Base-by-base conservation (phyloP, 2,329 filamentous ascomycete species). In the Nakataea oryzae region DNA sequence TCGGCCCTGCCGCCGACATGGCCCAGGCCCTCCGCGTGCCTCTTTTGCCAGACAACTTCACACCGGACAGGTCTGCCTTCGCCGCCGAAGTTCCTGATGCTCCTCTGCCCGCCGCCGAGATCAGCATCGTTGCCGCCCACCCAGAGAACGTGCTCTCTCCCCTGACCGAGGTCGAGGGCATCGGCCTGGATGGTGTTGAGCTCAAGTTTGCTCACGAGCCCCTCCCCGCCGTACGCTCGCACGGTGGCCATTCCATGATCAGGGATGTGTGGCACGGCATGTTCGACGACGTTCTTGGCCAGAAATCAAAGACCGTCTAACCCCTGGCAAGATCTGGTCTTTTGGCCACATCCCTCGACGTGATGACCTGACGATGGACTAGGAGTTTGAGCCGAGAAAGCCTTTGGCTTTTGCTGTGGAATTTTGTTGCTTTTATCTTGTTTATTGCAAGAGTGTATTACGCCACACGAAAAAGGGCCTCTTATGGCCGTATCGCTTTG, bases 41-140 rank as follows among this genome's bases (percentile, higher is more conserved):
- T 34, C 76, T 87, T 7, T 76, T 86, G 12, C 84, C 84, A 14
- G 84, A 86, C 73, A 84, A 81, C 75, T 83, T 79, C 72, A 70
- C 70, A 56, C 73, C 76, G 9, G 74, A 79, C 61, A 76, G 80
- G 66, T 70, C 71, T 8, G 70, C 76, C 30, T 69, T 70, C 58
- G 71, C 73, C 12, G 74, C 79, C 61, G 78, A 82, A 66, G 70
- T 73, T 17, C 61, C 69, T 14, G 78, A 82, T 63, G 72, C 70
- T 5, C 75, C 79, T 12, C 65, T 80, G 54, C 67, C 73, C 7
- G 66, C 67, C 56, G 75, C 78, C 21, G 74, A 81, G 69, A 82
- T 83, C 69, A 76, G 76, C 66, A 79, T 87, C 64, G 74, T 87
- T 30, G 85, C 84, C 13, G 76, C 79, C 8, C 74, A 85, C 72